phyloP scores from a whole-genome alignment of 306 rosid genomes.

The Malus orientalis region DNA sequence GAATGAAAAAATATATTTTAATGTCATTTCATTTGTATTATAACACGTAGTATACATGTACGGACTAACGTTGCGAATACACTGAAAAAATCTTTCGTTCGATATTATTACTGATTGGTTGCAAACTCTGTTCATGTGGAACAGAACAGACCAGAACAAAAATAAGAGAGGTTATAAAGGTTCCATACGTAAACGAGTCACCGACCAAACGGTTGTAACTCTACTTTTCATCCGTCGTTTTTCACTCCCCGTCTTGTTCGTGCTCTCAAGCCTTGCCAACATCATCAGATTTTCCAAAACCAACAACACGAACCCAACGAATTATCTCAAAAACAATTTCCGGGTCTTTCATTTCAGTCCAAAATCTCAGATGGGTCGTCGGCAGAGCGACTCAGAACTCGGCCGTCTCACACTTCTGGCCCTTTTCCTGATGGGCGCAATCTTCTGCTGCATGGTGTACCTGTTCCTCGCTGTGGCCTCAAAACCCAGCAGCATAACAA shows the following conservation, averaged over 20 bases:
- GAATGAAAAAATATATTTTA: too few relatives aligned
- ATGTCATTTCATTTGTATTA: too few relatives aligned
- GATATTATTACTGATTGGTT: too few relatives aligned
- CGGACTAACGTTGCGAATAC: too few relatives aligned
- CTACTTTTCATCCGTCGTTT: background rate
- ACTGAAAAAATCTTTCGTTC: too few relatives aligned
- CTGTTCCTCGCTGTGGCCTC: slow-evolving; percentile 25
- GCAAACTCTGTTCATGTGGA: background rate
- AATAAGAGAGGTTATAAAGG: background rate
- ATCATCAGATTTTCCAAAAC: background rate
- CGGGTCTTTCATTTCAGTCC: slow-evolving; percentile 8
- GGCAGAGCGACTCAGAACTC: slow-evolving; percentile 45
- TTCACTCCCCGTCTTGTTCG: too few relatives aligned
- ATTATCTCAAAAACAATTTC: slow-evolving; percentile 7
- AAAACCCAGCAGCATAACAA: background rate
- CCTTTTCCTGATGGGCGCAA: slow-evolving; percentile 43
- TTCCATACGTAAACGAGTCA: background rate
- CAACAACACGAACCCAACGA: background rate
- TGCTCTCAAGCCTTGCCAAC: background rate
- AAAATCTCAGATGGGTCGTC: slow-evolving; percentile 54
- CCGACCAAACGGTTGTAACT: background rate
- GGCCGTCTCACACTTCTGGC: slow-evolving; percentile 37
- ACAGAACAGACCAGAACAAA: background rate
- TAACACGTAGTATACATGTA: too few relatives aligned
- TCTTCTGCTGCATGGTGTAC: slow-evolving; percentile 50